Evolutionary conservation across 139 green algal genomes (phyloP), one percentile per base, ranked within the genome.

Genomic region (Chlorella sp.): DNA sequence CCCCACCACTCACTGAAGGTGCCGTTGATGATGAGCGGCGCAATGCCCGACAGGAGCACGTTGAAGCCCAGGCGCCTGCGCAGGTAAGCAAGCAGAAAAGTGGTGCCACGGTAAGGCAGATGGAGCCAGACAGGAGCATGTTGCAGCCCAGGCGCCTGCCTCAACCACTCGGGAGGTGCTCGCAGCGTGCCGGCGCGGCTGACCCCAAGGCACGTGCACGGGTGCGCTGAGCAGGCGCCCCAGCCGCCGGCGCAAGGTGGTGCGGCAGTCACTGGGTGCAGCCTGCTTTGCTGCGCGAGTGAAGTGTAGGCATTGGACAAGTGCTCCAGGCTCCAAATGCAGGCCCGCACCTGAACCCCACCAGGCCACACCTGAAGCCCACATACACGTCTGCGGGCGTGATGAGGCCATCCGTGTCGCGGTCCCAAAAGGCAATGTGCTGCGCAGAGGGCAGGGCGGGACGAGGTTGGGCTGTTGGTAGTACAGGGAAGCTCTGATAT

Each of bases 1-100:
- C n/a, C n/a, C n/a, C n/a, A n/a, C n/a, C n/a, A 54, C 48, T 92
- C 91, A 73, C 43, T 80, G 84, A 96, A 95, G 67, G 85, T 92
- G 74, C 90, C 87, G 78, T 96, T 90, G 70, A 96, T 92, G 83
- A 96, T 83, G 75, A 90, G 88, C 3, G 93, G 84, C 3, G 92
- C 92, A 0, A 93, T 17, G 11, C 80, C 34, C 13, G 84, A 91
- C 40, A 96, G 67, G 13, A 95, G 38, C 32, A 76, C 34, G 77
- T 86, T 88, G 89, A 94, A 95, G 67, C 91, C 92, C 20, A 95
- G 84, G 30, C 65, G 78, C 16, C 89, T 83, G 77, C 64, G 67
- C 67, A 69, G 62, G 28, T 28, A 28, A 36, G 62, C 30, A 38
- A 3, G 62, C 28, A 69, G 62, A 40, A 11, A 69, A 30, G 62